Evolutionary conservation across 2,329 filamentous ascomycete genomes (phyloP).

Genomic region (Orbilia blumenaviensis): DNA sequence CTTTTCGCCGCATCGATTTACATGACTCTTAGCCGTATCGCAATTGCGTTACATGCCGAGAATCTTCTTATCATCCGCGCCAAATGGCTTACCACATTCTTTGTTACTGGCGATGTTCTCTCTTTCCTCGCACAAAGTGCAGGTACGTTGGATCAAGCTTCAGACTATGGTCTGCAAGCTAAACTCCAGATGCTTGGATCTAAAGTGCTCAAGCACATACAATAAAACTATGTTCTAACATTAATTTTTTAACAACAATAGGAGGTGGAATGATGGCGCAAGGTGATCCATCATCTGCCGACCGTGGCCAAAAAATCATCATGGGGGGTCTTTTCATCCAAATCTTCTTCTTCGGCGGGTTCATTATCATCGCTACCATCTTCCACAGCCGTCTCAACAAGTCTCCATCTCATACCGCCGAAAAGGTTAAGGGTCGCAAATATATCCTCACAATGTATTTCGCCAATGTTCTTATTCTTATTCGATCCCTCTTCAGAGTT

Average conservation of each 20-base stretch:
- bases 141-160: slow-evolving; percentile 1
- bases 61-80: slow-evolving; percentile 62
- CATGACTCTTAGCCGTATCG: slow-evolving; percentile 64
- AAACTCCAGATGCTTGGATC: too few species aligned
- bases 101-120: slow-evolving; percentile 67
- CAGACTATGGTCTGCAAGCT: too few species aligned
- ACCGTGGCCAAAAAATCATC: slow-evolving; percentile 66
- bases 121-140: slow-evolving; percentile 66
- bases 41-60: slow-evolving; percentile 60
- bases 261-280: slow-evolving; percentile 61
- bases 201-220: too few species aligned
- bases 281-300: slow-evolving; percentile 57
- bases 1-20: slow-evolving; percentile 66
- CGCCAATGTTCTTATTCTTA: slow-evolving; percentile 63
- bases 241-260: background rate
- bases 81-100: slow-evolving; percentile 66
- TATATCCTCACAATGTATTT: slow-evolving; percentile 61
- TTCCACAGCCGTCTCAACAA: slow-evolving; percentile 62
- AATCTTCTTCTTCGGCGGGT: slow-evolving; percentile 68
- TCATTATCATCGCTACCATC: slow-evolving; percentile 64
- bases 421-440: slow-evolving; percentile 31
- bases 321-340: slow-evolving; percentile 69
- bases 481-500: slow-evolving; percentile 65
- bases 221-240: too few species aligned
- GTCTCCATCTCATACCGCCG: slow-evolving; percentile 14